Evolutionary conservation across 2,329 filamentous ascomycete genomes (phyloP).

Genomic region (Aspergillus ochraceus): DNA sequence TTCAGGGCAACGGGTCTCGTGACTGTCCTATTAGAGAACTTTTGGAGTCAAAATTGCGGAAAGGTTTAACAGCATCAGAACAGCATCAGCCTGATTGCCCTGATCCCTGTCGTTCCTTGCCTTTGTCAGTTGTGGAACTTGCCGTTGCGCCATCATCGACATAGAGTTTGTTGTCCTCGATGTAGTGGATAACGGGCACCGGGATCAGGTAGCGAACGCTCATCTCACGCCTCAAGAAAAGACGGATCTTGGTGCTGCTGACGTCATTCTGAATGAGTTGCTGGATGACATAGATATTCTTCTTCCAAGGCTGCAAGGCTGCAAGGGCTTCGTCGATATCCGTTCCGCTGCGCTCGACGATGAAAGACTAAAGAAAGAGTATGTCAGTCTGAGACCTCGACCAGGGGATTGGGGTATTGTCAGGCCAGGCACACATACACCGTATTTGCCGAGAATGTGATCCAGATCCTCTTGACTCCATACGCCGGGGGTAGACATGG

Average conservation of each 20-base stretch:
- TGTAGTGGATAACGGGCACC: constrained; percentile 72
- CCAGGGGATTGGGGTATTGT: neutral
- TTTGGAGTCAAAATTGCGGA: neutral
- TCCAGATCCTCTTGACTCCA: constrained; percentile 85
- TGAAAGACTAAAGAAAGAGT: constrained; percentile 57
- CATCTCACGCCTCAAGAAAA: constrained; percentile 77
- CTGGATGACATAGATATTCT: constrained; percentile 84
- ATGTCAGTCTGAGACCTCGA: constrained; percentile 5
- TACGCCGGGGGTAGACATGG: constrained; percentile 68
- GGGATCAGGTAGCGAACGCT: constrained; percentile 77
- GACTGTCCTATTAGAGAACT: neutral
- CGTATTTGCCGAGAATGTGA: constrained; percentile 81
- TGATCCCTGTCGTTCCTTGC: constrained; percentile 30
- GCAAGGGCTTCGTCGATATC: constrained; percentile 85
- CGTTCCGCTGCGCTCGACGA: constrained; percentile 84
- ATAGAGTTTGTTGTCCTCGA: constrained; percentile 67
- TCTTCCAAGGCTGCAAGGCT: constrained; percentile 76
- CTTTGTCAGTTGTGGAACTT: constrained; percentile 32
- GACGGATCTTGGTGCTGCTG: constrained; percentile 76
- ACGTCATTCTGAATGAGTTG: constrained; percentile 87
- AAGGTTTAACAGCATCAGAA: constrained; percentile 17
- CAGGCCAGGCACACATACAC: constrained; percentile 41
- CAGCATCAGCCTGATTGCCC: constrained; percentile 27
- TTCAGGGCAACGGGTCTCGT: neutral
- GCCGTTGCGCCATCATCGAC: constrained; percentile 47